These are phyloP conservation scores for Taiwanofungus camphoratus DNA, from an alignment of 1,284 basidiomycete species.

Conservation along the genomic window DNA sequence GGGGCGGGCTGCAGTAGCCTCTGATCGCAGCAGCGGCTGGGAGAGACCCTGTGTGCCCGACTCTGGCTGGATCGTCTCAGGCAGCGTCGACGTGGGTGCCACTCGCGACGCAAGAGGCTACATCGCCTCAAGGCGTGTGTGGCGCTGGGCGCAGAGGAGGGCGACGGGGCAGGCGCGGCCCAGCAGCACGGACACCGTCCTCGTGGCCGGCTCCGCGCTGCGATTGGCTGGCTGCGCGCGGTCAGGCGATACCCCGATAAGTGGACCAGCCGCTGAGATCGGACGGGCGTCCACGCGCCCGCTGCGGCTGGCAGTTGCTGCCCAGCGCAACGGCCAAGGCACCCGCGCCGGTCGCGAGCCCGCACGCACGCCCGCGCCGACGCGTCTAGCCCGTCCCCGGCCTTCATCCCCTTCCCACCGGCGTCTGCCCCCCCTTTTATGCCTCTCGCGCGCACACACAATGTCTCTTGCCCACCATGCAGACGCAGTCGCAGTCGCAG, in stretches of 20 bases:
- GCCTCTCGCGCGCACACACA: background rate
- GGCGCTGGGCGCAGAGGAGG: too few species aligned
- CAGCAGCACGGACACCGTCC: conserved; percentile 14
- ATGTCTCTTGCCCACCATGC: too few species aligned
- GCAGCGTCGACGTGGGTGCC: too few species aligned
- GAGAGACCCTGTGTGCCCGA: background rate
- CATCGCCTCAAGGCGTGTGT: conserved; percentile 13
- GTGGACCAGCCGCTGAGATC: conserved; percentile 31
- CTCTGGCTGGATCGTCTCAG: too few species aligned
- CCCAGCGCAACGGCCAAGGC: conserved; percentile 25
- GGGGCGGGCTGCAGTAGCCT: too few species aligned
- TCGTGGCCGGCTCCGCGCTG: conserved; percentile 22
- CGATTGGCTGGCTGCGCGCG: conserved; percentile 10
- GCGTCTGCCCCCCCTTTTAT: background rate
- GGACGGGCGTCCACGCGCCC: conserved; percentile 26
- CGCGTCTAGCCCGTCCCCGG: background rate
- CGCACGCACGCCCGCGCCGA: conserved; percentile 6
- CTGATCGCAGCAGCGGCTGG: conserved; percentile 2
- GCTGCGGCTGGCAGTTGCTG: too few species aligned
- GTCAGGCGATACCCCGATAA: conserved; percentile 24
- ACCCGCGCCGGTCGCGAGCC: conserved; percentile 19
- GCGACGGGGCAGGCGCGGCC: conserved; percentile 10
- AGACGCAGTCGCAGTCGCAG: too few species aligned
- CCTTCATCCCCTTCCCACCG: background rate
- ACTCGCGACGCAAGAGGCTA: background rate